Evolutionary conservation across 345 rosid genomes (phyloP).

Genomic region (Lepidium aucheri): DNA sequence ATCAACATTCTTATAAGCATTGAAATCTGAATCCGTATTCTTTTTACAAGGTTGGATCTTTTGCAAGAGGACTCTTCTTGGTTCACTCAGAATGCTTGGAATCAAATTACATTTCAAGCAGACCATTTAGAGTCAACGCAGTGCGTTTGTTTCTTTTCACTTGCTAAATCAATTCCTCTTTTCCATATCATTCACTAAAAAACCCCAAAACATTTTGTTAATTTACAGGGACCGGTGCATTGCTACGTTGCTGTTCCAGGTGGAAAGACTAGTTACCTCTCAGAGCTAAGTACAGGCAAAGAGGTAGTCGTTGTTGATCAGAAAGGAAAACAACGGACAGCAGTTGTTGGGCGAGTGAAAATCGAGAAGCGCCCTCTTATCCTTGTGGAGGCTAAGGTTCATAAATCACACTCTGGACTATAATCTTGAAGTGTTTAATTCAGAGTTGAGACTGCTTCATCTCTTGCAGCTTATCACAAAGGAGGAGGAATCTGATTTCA

Average conservation of each 20-base stretch:
- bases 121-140: constrained; percentile 90
- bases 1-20: background rate
- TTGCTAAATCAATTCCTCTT: background rate
- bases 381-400: constrained; percentile 75
- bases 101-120: constrained; percentile 76
- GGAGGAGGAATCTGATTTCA: constrained; percentile 33
- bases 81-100: constrained; percentile 90
- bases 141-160: constrained; percentile 34
- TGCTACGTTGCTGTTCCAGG: constrained; percentile 76
- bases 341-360: constrained; percentile 75
- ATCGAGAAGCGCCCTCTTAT: constrained; percentile 73
- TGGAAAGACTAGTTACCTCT: constrained; percentile 78
- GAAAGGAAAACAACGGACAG: constrained; percentile 51
- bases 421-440: background rate
- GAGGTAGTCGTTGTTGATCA: constrained; percentile 63
- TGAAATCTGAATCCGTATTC: background rate
- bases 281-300: constrained; percentile 71
- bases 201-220: background rate
- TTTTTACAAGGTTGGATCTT: constrained; percentile 62
- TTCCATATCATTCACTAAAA: background rate
- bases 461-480: constrained; percentile 37
- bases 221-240: constrained; percentile 74
- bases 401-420: background rate
- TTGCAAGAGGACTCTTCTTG: constrained; percentile 88
- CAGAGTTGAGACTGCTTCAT: background rate